phyloP scores from a whole-genome alignment of 2,329 filamentous ascomycete species.

The Coniochaeta sp. region DNA sequence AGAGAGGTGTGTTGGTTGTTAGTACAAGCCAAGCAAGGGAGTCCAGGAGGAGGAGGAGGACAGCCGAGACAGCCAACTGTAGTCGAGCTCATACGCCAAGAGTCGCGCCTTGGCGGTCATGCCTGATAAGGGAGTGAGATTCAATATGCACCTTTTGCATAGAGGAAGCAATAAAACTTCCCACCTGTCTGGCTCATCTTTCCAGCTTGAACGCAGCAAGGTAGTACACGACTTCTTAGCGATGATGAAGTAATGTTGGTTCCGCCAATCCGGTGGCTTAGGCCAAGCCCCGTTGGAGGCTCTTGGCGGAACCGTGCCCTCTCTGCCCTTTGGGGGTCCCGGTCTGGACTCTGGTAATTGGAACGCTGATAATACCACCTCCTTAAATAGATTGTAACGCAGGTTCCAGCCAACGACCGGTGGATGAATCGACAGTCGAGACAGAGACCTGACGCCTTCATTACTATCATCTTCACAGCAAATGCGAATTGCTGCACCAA shows the following conservation, averaged over 20 bases:
- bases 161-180: neutral
- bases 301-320: neutral
- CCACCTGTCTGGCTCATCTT: neutral
- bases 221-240: neutral
- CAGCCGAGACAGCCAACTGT: neutral
- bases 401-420: neutral
- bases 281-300: conserved; percentile 1
- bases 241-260: neutral
- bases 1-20: neutral
- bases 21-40: neutral
- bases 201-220: neutral
- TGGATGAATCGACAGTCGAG: neutral
- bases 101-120: neutral
- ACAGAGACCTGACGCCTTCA: neutral
- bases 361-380: neutral
- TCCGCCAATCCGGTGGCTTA: neutral
- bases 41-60: neutral
- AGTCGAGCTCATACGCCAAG: neutral
- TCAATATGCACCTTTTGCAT: neutral
- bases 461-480: neutral
- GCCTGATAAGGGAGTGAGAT: neutral
- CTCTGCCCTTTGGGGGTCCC: neutral
- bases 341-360: neutral
- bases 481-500: neutral
- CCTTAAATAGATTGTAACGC: neutral